Conservation (phyloP, 2,329 filamentous ascomycete genomes). For the Paracoccidioides lutzii region DNA sequence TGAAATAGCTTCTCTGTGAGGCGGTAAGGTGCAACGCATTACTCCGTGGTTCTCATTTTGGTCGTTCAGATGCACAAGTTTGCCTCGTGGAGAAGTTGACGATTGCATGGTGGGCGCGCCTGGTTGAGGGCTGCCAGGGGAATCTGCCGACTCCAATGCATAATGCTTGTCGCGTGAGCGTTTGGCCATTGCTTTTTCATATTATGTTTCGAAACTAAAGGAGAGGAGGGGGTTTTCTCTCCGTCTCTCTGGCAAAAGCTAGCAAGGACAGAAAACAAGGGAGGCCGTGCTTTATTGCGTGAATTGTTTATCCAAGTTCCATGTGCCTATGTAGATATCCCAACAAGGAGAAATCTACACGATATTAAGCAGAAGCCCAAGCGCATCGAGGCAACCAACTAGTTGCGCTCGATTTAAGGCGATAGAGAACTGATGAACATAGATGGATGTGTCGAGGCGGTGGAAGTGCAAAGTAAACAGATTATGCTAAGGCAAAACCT, state of each 20-base stretch:
- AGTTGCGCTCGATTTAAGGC: background rate
- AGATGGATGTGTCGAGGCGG: no score
- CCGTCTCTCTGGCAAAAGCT: background rate
- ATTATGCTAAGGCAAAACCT: no score
- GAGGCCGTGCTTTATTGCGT: background rate
- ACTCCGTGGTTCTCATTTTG: slow-evolving; percentile 22
- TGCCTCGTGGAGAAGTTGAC: slow-evolving; percentile 25
- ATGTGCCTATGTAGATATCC: background rate
- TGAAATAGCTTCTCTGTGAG: slow-evolving; percentile 55
- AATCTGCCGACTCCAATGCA: background rate
- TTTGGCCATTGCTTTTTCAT: slow-evolving; percentile 41
- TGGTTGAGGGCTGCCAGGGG: slow-evolving; percentile 29
- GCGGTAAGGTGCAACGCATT: slow-evolving; percentile 73
- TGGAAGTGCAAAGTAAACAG: no score
- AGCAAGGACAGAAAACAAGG: background rate
- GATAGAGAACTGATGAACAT: background rate
- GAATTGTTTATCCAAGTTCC: background rate
- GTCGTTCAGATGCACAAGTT: slow-evolving; percentile 48
- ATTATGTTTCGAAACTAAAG: no score
- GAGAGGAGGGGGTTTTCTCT: background rate
- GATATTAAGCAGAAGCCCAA: background rate
- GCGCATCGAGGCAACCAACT: background rate
- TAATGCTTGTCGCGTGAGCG: slow-evolving; percentile 39
- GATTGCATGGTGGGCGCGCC: slow-evolving; percentile 15
- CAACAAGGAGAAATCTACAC: background rate